Evolutionary conservation across 768 basidiomycete species (phyloP).

Genomic region (Coprinellus aureogranulatus): DNA sequence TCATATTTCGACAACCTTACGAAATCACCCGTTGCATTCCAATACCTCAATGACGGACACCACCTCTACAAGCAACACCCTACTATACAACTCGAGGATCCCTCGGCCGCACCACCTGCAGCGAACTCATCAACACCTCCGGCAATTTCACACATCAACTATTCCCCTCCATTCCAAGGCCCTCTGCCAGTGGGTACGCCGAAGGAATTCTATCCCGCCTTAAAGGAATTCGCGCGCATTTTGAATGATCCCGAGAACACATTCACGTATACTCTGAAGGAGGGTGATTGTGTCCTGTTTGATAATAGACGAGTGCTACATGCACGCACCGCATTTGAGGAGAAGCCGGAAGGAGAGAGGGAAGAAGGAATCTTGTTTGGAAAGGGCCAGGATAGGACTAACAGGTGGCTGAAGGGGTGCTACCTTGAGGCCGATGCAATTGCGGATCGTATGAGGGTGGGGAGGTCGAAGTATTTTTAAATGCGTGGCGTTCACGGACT

Average conservation of each 20-base stretch:
- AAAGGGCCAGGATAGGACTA: constrained; percentile 44
- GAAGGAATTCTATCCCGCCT: constrained; percentile 56
- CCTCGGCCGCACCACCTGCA: constrained; percentile 14
- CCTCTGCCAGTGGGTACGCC: constrained; percentile 61
- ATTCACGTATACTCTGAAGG: constrained; percentile 64
- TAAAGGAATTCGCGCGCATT: constrained; percentile 57
- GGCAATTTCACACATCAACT: constrained; percentile 72
- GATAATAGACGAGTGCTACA: constrained; percentile 91
- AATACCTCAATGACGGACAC: constrained; percentile 89
- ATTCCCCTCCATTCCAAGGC: constrained; percentile 94
- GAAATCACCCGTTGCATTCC: constrained; percentile 71
- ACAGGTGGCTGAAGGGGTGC: constrained; percentile 89
- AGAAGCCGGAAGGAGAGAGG: constrained; percentile 27
- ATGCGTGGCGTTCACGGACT: too few relatives aligned
- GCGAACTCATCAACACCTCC: constrained; percentile 10
- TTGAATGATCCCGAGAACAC: constrained; percentile 51
- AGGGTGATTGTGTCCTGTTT: constrained; percentile 87
- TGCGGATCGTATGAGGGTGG: constrained; percentile 56
- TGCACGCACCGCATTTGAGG: constrained; percentile 75
- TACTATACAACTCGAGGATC: constrained; percentile 60
- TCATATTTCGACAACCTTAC: constrained; percentile 58
- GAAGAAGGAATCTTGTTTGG: constrained; percentile 12
- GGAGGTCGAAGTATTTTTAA: constrained; percentile 27
- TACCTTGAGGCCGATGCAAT: constrained; percentile 70
- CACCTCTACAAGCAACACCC: constrained; percentile 72